Conservation (phyloP, 441 rosid species). For the Rhodomyrtus psidioides region DNA sequence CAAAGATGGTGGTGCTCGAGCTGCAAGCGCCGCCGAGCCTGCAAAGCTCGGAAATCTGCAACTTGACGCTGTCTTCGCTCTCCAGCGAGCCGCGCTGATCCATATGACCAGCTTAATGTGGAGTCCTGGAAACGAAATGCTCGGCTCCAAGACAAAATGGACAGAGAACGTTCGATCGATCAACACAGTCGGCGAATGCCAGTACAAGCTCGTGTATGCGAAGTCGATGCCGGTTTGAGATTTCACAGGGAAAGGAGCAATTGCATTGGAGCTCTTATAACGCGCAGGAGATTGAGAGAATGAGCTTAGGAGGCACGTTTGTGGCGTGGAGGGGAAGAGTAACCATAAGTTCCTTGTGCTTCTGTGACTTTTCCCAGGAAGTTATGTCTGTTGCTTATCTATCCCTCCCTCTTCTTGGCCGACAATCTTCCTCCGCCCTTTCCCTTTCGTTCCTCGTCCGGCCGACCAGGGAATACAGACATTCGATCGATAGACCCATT, state of each 20-base stretch:
- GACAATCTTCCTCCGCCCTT: not conserved
- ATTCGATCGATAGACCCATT: not conserved
- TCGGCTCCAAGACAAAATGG: not conserved
- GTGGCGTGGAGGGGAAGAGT: constrained; percentile 28
- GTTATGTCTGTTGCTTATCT: not conserved
- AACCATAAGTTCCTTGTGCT: constrained; percentile 20
- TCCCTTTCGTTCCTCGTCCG: not conserved
- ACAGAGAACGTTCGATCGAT: not conserved
- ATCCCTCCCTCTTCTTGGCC: constrained; percentile 10
- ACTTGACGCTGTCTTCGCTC: constrained; percentile 35
- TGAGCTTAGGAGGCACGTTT: constrained; percentile 44
- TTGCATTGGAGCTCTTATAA: not conserved
- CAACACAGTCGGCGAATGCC: not conserved
- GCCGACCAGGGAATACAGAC: not conserved
- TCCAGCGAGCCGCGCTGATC: constrained; percentile 22
- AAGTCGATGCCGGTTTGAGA: not conserved
- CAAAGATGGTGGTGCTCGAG: constrained; percentile 48
- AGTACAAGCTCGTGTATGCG: fast-evolving
- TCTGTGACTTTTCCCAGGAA: constrained; percentile 16
- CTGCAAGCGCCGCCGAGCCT: constrained; percentile 43
- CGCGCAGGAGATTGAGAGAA: not conserved
- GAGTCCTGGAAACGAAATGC: not conserved
- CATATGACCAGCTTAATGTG: constrained; percentile 21
- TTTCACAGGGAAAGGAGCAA: not conserved
- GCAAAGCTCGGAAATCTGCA: constrained; percentile 40